Percentiles rank a stretch among this genome's conserved stretches.
Evolutionary conservation across 257 asterid genomes (phyloP).

Genomic region (Prunella vulgaris): DNA sequence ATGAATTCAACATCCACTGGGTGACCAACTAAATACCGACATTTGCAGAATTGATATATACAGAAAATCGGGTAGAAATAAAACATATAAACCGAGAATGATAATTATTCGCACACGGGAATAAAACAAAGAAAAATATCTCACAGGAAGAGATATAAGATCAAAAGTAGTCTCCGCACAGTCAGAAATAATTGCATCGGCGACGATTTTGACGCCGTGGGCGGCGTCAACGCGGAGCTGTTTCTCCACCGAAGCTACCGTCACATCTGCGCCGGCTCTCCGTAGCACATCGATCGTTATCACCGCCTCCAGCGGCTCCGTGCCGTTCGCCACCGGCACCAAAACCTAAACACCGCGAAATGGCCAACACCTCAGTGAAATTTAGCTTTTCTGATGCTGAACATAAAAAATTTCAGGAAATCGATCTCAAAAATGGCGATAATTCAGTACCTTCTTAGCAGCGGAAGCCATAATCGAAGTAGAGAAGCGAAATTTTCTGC

Average conservation of each 20-base stretch:
- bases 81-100: neutral
- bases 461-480: slow-evolving; percentile 65
- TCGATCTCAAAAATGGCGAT: neutral
- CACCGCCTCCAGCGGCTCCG: slow-evolving; percentile 97
- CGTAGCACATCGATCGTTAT: slow-evolving; percentile 70
- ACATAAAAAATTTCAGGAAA: neutral
- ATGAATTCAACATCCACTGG: neutral
- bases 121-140: neutral
- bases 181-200: slow-evolving; percentile 82
- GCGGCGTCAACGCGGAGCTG: slow-evolving; percentile 64
- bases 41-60: neutral
- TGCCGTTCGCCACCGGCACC: slow-evolving; percentile 95
- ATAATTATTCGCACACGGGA: neutral
- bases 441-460: slow-evolving; percentile 38
- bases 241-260: slow-evolving; percentile 90
- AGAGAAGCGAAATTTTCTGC: slow-evolving; percentile 33
- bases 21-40: neutral
- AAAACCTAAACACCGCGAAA: slow-evolving; percentile 51
- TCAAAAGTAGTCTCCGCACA: slow-evolving; percentile 60
- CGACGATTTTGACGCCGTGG: slow-evolving; percentile 72
- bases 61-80: neutral
- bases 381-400: neutral
- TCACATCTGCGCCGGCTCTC: slow-evolving; percentile 96
- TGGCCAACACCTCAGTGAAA: neutral
- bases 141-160: slow-evolving; percentile 83